Evolutionary conservation across 1,139 yeast species (phyloP), one percentile per base, ranked within the genome.

Genomic region (Protomyces gravidus): DNA sequence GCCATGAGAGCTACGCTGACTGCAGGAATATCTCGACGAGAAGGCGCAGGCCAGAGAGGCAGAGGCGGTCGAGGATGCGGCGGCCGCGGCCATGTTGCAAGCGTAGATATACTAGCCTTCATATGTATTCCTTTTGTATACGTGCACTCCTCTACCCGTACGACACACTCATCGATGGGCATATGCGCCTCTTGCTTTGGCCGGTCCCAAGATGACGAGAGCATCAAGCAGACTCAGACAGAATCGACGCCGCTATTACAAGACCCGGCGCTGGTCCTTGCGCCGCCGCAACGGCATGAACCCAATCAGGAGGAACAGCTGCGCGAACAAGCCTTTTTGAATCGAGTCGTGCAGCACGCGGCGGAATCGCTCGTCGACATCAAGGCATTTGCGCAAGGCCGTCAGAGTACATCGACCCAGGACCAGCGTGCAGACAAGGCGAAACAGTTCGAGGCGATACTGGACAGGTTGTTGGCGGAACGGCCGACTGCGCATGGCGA

Each of bases 181-280:
- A 36, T 36, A 36, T 36, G 42, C 42, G 42, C 42, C 42, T 36
- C 42, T 23, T 36, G 42, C 42, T 36, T 36, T 9, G 42, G 42
- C 19, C 42, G 17, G 42, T 36, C 42, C 11, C 21, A 36, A 13
- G 42, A 36, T 17, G 42, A 36, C 7, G 42, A 19, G 9, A 36
- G 42, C 21, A 11, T 36, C 3, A n/a, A 36, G 9, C 23, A 17
- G 11, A 13, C 11, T 36, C 42, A 36, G 1, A 17, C 17, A 15
- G 42, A 36, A 17, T 36, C 42, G 9, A 36, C 42, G 42, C 42
- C 42, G 21, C 21, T 36, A 23, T 17, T 36, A 9, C 42, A 36
- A 5, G 42, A 36, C 19, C 42, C 42, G 19, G 42, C 42, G 7
- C 21, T 36, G 21, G 21, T 36, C 9, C 21, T 36, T 5, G 42